Conservation (phyloP, 495 filamentous ascomycete species). For the Penicillium soppii region DNA sequence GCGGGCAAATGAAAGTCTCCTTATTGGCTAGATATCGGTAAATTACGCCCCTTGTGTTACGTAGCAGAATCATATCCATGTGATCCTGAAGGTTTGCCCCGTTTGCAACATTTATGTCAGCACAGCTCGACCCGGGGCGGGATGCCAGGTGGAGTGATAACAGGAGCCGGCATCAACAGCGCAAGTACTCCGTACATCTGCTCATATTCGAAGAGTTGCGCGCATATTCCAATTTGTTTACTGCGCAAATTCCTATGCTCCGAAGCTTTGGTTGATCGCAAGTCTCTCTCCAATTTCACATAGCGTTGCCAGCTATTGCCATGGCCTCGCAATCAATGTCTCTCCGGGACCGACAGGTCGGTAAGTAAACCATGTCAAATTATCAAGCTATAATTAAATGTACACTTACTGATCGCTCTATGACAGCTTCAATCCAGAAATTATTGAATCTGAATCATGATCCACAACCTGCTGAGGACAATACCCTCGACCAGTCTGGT, state of each 20-base stretch:
- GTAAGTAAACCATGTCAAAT: slow-evolving; percentile 59
- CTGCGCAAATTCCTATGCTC: slow-evolving; percentile 13
- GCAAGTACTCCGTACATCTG: neutral
- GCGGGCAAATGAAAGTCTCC: neutral
- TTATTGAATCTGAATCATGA: slow-evolving; percentile 92
- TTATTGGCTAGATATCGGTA: slow-evolving; percentile 1
- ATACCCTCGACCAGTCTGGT: slow-evolving; percentile 52
- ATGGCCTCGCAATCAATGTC: slow-evolving; percentile 76
- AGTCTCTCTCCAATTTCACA: slow-evolving; percentile 10
- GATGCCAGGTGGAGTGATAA: slow-evolving; percentile 18
- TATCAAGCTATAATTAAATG: slow-evolving; percentile 17
- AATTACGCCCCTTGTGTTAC: slow-evolving; percentile 9
- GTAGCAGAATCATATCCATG: slow-evolving; percentile 9
- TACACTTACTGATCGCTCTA: slow-evolving; percentile 24
- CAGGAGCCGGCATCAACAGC: slow-evolving; percentile 16
- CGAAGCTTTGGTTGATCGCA: slow-evolving; percentile 18
- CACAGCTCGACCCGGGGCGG: slow-evolving; percentile 4
- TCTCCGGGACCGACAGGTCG: slow-evolving; percentile 93
- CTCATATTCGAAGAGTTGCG: neutral
- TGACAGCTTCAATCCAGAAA: slow-evolving; percentile 85
- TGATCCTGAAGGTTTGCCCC: slow-evolving; percentile 17
- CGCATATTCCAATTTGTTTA: neutral
- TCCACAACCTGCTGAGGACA: slow-evolving; percentile 52
- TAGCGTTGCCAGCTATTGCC: slow-evolving; percentile 26
- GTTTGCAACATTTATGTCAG: slow-evolving; percentile 25